Base-by-base conservation (phyloP, 139 green algal genomes). In the Chlorella sp. region DNA sequence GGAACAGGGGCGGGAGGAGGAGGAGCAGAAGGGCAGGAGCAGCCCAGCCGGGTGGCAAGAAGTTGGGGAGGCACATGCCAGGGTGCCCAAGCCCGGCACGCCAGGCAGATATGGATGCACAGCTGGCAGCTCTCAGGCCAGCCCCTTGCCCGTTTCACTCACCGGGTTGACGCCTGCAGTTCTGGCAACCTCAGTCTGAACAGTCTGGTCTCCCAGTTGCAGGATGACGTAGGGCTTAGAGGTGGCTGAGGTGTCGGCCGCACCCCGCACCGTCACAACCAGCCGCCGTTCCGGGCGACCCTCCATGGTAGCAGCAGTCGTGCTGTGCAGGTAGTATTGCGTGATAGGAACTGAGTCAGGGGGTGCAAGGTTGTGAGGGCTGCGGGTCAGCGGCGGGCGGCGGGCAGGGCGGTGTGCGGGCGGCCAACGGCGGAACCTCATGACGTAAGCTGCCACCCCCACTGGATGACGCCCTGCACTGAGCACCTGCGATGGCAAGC, bases 131-230 rank as follows among this genome's bases (percentile, higher is more conserved):
- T 83, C 26, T 61, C 78, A 60, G 32, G 14, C 2, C 36, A 28
- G 4, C 14, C 2, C 78, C 40, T 60, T 37, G 21, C n/a, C 16
- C 81, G 4, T 19, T 19, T n/a, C 57, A n/a, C 81, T 36, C 37
- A 89, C 86, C 34, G 86, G 86, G 57, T 90, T 86, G 16, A 39
- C 57, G 36, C 76, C 76, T 5, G 24, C 76, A n/a, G 30, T n/a
- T 32, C 2, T 86, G 24, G 57, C 76, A 36, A 68, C 57, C 0
- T 64, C 86, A 0, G 76, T 90, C 26, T 48, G 26, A 1, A 90
- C 21, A 1, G 12, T 40, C 60, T 86, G 34, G 34, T 42, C 69
- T 12, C 69, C 86, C 34, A 90, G 76, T 76, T 77, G 40, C 18
- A 90, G 1, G 15, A 42, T 57, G 12, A 90, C 60, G 78, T 90